phyloP scores from a whole-genome alignment of 768 basidiomycete genomes.

The Roridomyces roridus region DNA sequence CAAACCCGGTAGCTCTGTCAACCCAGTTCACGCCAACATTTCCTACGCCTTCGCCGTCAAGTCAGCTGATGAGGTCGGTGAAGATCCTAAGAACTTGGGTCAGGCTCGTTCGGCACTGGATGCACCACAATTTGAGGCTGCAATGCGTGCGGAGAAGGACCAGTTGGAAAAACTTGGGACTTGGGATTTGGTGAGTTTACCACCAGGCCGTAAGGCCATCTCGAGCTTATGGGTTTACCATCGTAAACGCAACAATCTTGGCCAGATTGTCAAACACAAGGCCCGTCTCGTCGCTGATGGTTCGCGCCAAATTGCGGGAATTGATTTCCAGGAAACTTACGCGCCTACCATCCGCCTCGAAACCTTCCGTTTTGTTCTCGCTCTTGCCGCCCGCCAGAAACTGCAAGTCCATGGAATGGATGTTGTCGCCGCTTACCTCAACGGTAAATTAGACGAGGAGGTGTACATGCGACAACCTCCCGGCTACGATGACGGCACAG shows the following conservation, averaged over 20 bases:
- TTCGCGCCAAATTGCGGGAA: slow-evolving; percentile 1
- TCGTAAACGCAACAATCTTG: slow-evolving; percentile 1
- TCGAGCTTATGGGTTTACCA: slow-evolving; percentile 3
- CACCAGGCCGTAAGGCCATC: slow-evolving; percentile 4
- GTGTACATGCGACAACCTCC: slow-evolving; percentile 47
- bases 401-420: neutral
- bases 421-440: slow-evolving; percentile 35
- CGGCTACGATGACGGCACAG: slow-evolving; percentile 35
- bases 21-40: too few relatives aligned
- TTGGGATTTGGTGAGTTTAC: slow-evolving; percentile 5
- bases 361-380: neutral
- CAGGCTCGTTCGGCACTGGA: neutral
- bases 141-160: slow-evolving; percentile 14
- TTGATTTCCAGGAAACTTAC: slow-evolving; percentile 2
- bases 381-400: neutral
- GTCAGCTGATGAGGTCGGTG: slow-evolving; percentile 1
- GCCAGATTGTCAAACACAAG: slow-evolving; percentile 13
- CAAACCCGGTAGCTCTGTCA: too few relatives aligned
- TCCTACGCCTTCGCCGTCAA: neutral
- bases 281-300: slow-evolving; percentile 1
- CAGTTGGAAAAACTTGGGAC: slow-evolving; percentile 8
- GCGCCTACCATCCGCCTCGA: slow-evolving; percentile 1
- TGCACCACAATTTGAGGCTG: slow-evolving; percentile 7
- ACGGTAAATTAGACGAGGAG: slow-evolving; percentile 32
- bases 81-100: slow-evolving; percentile 6